Evolutionary conservation across 108 stramenopile species (phyloP).

Genomic region (Skeletonema grethae): DNA sequence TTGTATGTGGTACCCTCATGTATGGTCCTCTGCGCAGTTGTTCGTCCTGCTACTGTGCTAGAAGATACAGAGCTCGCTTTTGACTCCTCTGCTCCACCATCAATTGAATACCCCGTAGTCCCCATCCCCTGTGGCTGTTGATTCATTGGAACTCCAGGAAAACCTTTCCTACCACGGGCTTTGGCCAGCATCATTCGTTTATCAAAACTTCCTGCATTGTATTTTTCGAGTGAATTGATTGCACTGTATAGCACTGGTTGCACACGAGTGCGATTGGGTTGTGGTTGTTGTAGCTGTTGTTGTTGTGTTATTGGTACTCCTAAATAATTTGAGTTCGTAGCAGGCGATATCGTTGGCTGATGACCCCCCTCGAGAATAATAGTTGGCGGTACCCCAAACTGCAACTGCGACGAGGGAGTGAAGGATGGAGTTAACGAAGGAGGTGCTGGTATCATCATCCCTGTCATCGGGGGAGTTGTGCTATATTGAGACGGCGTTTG

Average conservation of each 20-base stretch:
- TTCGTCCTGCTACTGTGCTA: neutral
- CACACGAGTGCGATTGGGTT: slow-evolving; percentile 11
- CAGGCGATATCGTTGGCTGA: slow-evolving; percentile 5
- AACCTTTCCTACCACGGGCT: slow-evolving; percentile 33
- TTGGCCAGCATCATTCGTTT: slow-evolving; percentile 30
- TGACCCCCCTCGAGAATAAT: neutral
- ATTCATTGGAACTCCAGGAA: slow-evolving; percentile 47
- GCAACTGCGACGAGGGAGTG: neutral
- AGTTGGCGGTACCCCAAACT: neutral
- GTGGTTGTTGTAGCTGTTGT: neutral
- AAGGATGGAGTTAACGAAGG: neutral
- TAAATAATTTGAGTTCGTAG: neutral
- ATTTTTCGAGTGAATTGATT: slow-evolving; percentile 70
- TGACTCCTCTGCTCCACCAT: slow-evolving; percentile 20
- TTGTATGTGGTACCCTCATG: neutral
- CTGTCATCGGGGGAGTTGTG: neutral
- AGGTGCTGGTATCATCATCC: neutral
- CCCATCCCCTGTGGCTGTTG: slow-evolving; percentile 4
- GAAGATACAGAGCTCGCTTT: slow-evolving; percentile 20
- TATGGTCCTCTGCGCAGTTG: neutral
- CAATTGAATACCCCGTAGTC: slow-evolving; percentile 2
- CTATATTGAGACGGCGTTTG: neutral
- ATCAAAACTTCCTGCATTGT: slow-evolving; percentile 51
- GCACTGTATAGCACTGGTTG: slow-evolving; percentile 68
- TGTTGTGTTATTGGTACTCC: neutral